These are phyloP conservation scores for Malassezia sympodialis DNA, from an alignment of 1,284 basidiomycete genomes.

Conservation along the genomic window DNA sequence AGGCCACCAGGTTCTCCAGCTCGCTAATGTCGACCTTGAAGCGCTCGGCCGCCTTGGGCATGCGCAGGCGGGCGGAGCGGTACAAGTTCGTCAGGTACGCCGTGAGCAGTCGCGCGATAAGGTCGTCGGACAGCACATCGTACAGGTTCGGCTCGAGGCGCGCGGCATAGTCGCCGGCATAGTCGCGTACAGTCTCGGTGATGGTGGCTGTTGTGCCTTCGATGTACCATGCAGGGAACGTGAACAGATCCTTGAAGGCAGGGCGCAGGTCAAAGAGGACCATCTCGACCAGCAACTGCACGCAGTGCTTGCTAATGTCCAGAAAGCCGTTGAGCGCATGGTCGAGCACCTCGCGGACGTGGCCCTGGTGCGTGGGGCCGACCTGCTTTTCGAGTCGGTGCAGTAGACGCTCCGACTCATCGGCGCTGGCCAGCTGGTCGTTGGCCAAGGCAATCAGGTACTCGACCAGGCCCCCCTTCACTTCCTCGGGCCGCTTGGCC, in stretches of 20 bases:
- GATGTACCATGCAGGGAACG: conserved; percentile 54
- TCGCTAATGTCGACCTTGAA: conserved; percentile 72
- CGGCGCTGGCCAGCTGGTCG: conserved; percentile 92
- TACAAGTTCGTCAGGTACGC: conserved; percentile 79
- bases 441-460: conserved; percentile 97
- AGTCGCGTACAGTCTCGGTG: conserved; percentile 89
- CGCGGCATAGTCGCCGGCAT: conserved; percentile 80
- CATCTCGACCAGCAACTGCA: conserved; percentile 81
- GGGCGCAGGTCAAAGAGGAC: conserved; percentile 90
- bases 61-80: conserved; percentile 67
- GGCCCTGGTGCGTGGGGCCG: conserved; percentile 75
- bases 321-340: conserved; percentile 96
- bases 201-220: conserved; percentile 70
- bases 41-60: conserved; percentile 70
- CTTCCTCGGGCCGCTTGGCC: conserved; percentile 66
- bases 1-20: conserved; percentile 69
- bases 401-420: conserved; percentile 77
- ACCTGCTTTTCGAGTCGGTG: conserved; percentile 80
- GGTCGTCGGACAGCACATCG: conserved; percentile 82
- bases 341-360: conserved; percentile 77
- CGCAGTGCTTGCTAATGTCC: conserved; percentile 94
- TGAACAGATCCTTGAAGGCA: conserved; percentile 76
- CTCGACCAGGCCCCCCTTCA: conserved; percentile 78
- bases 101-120: conserved; percentile 81
- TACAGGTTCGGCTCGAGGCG: conserved; percentile 84